Evolutionary conservation across 331 rosid species (phyloP), one percentile per base, ranked within the genome.

Genomic region (Malus hybrid): DNA sequence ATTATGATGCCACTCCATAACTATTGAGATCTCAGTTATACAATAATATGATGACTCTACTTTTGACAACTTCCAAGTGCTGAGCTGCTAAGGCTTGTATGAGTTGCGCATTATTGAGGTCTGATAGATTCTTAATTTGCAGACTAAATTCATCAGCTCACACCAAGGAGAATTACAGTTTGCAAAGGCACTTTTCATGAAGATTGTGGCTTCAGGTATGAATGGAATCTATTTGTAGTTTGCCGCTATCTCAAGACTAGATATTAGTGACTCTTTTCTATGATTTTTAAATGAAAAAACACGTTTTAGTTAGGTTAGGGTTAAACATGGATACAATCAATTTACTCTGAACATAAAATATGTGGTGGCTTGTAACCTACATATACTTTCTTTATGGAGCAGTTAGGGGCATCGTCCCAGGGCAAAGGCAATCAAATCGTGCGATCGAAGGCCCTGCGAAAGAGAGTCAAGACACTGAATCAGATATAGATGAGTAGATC

Each of bases 131-230:
- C 55, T 77, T 57, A 53, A 66, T 34, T 33, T 58, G 77, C 86
- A 88, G 88, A 50, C 75, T 78, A 88, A 86, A 71, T 80, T 86
- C 79, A n/a, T 88, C 55, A 82, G 80, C 9, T 72, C 80, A 69
- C 80, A 84, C 79, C 88, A 76, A 82, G 72, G 78, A 6, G 87
- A 88, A 66, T 10, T 88, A 12, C 78, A 75, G 64, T 71, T 79
- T 78, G 88, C 84, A 62, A 84, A 75, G 81, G 32, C 79, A 44
- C 14, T 82, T 69, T 7, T 56, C 34, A 16, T 58, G 63, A 86
- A 88, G 74, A 13, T 62, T 55, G 5, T 84, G 63, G 61, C 18
- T 33, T 80, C 68, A 74, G 89, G 92, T 88, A 86, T 32, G 79
- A 30, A 26, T 74, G 33, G 5, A 24, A 13, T 48, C 11, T 30